phyloP scores from a whole-genome alignment of 1,139 yeast species.

The Barnettozyma hawaiiensis region DNA sequence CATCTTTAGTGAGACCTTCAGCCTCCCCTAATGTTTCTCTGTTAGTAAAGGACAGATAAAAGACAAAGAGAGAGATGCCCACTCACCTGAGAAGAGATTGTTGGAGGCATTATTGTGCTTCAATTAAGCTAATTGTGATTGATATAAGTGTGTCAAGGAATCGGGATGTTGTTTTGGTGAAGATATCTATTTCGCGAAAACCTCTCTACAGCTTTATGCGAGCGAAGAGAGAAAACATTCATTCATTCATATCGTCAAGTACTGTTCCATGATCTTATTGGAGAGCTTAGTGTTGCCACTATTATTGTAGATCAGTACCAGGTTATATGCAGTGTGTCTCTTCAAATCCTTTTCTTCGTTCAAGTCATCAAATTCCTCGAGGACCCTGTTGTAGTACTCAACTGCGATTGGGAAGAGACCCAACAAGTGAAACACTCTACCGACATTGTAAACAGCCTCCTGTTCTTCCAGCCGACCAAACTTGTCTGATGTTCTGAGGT shows the following conservation, averaged over 20 bases:
- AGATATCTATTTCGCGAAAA: not conserved
- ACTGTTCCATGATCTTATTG: conserved; percentile 53
- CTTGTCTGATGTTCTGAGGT: conserved; percentile 32
- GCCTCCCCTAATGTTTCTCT: conserved; percentile 31
- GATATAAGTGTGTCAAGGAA: too few relatives aligned
- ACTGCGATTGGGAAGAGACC: conserved; percentile 73
- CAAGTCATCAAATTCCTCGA: conserved; percentile 30
- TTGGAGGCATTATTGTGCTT: conserved; percentile 18
- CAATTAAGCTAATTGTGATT: not conserved
- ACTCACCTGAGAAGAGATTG: conserved; percentile 27
- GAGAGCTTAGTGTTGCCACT: conserved; percentile 72
- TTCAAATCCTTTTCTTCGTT: conserved; percentile 44
- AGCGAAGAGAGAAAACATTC: not conserved
- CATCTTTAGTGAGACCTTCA: conserved; percentile 73
- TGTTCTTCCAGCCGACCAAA: conserved; percentile 51
- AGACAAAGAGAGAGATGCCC: not conserved
- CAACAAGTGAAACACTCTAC: conserved; percentile 76
- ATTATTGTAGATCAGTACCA: conserved; percentile 64
- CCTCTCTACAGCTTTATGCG: too few relatives aligned
- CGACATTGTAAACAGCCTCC: conserved; percentile 80
- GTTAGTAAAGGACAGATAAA: not conserved
- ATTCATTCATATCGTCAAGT: conserved; percentile 33
- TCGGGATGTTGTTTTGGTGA: not conserved
- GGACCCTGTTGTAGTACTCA: conserved; percentile 62
- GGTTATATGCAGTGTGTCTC: conserved; percentile 81